phyloP scores from a whole-genome alignment of 768 basidiomycete genomes.

The Tulasnella sp. region DNA sequence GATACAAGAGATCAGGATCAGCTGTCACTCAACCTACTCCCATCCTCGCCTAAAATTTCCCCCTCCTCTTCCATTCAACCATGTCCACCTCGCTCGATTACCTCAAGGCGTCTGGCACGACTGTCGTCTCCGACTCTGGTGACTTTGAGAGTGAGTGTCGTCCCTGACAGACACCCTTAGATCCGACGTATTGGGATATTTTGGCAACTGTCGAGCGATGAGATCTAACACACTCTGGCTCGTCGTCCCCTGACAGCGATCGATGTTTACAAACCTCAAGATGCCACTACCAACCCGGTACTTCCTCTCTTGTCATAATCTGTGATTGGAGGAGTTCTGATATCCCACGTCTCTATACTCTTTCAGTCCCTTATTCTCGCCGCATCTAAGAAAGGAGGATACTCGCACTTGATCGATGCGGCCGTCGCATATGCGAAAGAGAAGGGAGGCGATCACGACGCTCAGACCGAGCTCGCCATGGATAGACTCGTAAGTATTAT shows the following conservation, averaged over 20 bases:
- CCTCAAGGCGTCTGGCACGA: slow-evolving; percentile 87
- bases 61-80: not conserved
- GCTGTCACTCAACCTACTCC: no score
- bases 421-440: slow-evolving; percentile 66
- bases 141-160: slow-evolving; percentile 67
- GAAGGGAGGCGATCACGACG: slow-evolving; percentile 70
- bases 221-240: not conserved
- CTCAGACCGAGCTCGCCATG: slow-evolving; percentile 65
- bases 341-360: not conserved
- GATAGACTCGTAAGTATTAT: slow-evolving; percentile 82
- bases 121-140: slow-evolving; percentile 95
- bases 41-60: no score
- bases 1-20: no score
- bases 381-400: slow-evolving; percentile 82
- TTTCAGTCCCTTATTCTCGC: slow-evolving; percentile 52
- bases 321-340: not conserved
- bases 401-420: slow-evolving; percentile 65
- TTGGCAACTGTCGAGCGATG: not conserved
- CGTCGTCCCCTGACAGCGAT: slow-evolving; percentile 48
- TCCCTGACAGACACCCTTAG: no score
- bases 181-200: no score
- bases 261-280: slow-evolving; percentile 95
- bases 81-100: slow-evolving; percentile 32
- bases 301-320: slow-evolving; percentile 1
- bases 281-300: slow-evolving; percentile 97